A percentile compares a stretch with the other conserved stretches of the same genome.
Evolutionary conservation across 495 filamentous ascomycete genomes (phyloP).

Genomic region (Hyphodiscus hymeniophilus): DNA sequence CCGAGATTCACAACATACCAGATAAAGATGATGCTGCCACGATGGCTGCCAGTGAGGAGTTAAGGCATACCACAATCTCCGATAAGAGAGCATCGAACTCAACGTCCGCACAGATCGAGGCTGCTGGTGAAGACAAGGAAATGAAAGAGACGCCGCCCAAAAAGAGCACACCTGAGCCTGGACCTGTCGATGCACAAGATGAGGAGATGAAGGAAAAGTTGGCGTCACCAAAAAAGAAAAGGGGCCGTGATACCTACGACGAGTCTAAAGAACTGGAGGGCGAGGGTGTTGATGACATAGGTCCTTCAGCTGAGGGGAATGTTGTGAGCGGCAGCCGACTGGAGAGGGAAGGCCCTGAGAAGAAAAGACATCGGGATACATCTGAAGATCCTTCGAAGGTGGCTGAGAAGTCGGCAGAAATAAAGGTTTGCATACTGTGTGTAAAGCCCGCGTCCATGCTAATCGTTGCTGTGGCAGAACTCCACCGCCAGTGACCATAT

Average conservation of each 20-base stretch:
- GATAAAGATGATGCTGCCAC: conserved; percentile 45
- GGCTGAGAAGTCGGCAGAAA: conserved; percentile 7
- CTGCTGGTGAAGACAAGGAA: conserved; percentile 14
- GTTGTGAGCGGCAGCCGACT: conserved; percentile 28
- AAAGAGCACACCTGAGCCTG: conserved; percentile 25
- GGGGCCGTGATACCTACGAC: conserved; percentile 43
- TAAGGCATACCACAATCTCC: conserved; percentile 45
- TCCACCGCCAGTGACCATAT: background rate
- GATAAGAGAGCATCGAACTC: conserved; percentile 24
- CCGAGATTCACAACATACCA: conserved; percentile 8
- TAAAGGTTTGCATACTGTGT: conserved; percentile 3
- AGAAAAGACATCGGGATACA: conserved; percentile 43
- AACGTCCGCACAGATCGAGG: conserved; percentile 7
- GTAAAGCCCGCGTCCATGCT: background rate
- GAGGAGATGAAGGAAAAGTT: conserved; percentile 36
- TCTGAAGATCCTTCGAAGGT: conserved; percentile 15
- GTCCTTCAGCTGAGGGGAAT: conserved; percentile 30
- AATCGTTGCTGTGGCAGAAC: background rate
- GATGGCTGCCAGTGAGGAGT: conserved; percentile 43
- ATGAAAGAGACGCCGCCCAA: conserved; percentile 13
- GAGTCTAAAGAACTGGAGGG: conserved; percentile 31
- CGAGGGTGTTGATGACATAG: conserved; percentile 21
- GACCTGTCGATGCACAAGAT: conserved; percentile 22
- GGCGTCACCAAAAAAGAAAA: conserved; percentile 49
- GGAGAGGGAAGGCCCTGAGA: conserved; percentile 42